Conservation (phyloP, 129 eudicot species). For the Flaveria ramosissima region DNA sequence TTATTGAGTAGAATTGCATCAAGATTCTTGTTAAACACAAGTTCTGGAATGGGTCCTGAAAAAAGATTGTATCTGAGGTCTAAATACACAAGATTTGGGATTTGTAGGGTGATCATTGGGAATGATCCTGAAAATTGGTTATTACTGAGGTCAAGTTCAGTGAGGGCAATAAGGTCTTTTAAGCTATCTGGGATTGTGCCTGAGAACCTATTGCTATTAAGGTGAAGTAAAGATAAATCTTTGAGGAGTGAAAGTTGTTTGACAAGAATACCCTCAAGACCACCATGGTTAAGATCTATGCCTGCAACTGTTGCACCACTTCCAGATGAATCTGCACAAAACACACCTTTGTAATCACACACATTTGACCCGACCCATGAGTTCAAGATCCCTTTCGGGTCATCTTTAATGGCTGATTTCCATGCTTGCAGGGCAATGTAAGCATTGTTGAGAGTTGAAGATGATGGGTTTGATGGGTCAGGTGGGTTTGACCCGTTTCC, state of each 20-base stretch:
- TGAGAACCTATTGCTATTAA: slow-evolving; percentile 67
- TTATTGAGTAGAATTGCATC: slow-evolving; percentile 91
- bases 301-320: slow-evolving; percentile 28
- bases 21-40: slow-evolving; percentile 58
- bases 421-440: slow-evolving; percentile 84
- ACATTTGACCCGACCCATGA: slow-evolving; percentile 73
- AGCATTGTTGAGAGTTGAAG: slow-evolving; percentile 34
- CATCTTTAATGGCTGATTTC: slow-evolving; percentile 66
- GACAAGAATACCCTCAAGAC: slow-evolving; percentile 63
- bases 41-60: slow-evolving; percentile 69
- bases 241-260: slow-evolving; percentile 59
- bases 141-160: slow-evolving; percentile 89
- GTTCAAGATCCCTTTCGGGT: slow-evolving; percentile 54
- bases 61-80: slow-evolving; percentile 80
- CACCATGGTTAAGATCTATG: slow-evolving; percentile 76
- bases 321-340: slow-evolving; percentile 41
- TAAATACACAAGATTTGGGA: slow-evolving; percentile 63
- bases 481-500: slow-evolving; percentile 19
- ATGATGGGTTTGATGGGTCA: neutral
- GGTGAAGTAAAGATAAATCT: slow-evolving; percentile 67
- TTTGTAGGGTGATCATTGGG: slow-evolving; percentile 46
- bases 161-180: slow-evolving; percentile 51
- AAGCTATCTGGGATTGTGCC: slow-evolving; percentile 70
- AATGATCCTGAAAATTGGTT: slow-evolving; percentile 74
- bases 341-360: slow-evolving; percentile 63